phyloP scores from a whole-genome alignment of 177 flowering plant species.

The Vitis hybrid region DNA sequence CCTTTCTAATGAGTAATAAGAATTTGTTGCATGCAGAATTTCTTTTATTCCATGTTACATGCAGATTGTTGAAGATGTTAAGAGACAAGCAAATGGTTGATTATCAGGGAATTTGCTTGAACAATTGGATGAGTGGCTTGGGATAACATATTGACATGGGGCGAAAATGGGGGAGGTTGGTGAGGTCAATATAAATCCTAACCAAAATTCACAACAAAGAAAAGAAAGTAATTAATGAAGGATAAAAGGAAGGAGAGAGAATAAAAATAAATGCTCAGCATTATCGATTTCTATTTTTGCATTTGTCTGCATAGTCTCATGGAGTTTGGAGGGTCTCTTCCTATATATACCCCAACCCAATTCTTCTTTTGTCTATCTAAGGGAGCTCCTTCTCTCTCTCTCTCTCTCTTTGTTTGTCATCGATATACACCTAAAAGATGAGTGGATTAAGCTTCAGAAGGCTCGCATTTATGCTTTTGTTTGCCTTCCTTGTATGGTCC shows the following conservation, averaged over 20 bases:
- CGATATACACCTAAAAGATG: constrained; percentile 32
- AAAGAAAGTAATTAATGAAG: constrained; percentile 7
- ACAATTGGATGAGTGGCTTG: constrained; percentile 17
- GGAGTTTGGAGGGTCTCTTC: constrained; percentile 18
- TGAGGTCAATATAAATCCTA: constrained; percentile 11
- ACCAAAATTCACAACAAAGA: constrained; percentile 33
- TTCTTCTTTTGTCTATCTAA: constrained; percentile 13
- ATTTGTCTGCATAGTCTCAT: constrained; percentile 16
- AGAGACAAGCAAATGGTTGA: too few species aligned
- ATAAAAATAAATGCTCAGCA: constrained; percentile 25
- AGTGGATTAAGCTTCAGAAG: constrained; percentile 38
- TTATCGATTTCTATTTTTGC: constrained; percentile 11
- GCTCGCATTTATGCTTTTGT: constrained; percentile 49
- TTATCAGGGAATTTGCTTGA: background rate
- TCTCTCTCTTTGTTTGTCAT: constrained; percentile 3
- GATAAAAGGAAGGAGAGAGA: constrained; percentile 12
- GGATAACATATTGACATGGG: constrained; percentile 24
- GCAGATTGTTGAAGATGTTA: too few species aligned
- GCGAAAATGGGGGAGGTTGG: constrained; percentile 15
- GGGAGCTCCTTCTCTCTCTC: constrained; percentile 10
- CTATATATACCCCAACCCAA: constrained; percentile 38
- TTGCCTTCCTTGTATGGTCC: constrained; percentile 53
- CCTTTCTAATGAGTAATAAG: too few species aligned
- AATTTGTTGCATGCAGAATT: too few species aligned
- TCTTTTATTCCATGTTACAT: too few species aligned